These are phyloP conservation scores for Scutellospora calospora DNA, from an alignment of 371 early-diverging fungal species.

Conservation along the genomic window DNA sequence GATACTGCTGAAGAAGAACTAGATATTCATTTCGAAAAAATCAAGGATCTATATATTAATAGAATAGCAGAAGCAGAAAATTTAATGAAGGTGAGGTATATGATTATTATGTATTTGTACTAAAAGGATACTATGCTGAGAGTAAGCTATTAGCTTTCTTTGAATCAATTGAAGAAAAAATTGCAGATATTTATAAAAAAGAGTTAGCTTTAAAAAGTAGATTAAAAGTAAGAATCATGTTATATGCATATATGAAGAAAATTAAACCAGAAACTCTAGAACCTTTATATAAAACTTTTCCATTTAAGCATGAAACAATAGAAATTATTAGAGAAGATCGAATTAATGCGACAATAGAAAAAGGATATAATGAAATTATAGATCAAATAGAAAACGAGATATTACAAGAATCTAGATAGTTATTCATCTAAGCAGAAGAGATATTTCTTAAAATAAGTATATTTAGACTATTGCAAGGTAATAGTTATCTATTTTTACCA, in stretches of 20 bases:
- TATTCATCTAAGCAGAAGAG: not conserved
- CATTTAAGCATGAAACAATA: slow-evolving; percentile 12
- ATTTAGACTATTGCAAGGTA: not conserved
- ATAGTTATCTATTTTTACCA: not conserved
- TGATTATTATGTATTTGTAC: too few species aligned
- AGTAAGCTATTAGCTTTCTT: not conserved
- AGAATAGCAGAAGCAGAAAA: slow-evolving; percentile 14
- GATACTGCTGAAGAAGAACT: slow-evolving; percentile 30
- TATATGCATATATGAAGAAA: too few species aligned
- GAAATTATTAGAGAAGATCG: slow-evolving; percentile 28
- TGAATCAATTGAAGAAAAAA: slow-evolving; percentile 5
- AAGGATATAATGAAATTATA: not conserved
- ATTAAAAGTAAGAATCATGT: too few species aligned
- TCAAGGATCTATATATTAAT: slow-evolving; percentile 40
- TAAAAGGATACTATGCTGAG: too few species aligned
- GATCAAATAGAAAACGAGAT: not conserved
- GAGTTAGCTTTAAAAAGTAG: not conserved
- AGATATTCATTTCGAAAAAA: slow-evolving; percentile 38
- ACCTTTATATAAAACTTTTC: not conserved
- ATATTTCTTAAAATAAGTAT: not conserved
- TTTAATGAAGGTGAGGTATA: too few species aligned
- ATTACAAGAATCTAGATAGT: not conserved
- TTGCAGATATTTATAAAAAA: slow-evolving; percentile 24
- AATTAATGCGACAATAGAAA: slow-evolving; percentile 4
- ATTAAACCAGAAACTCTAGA: not conserved